These are phyloP conservation scores for Annona cherimola DNA, from an alignment of 164 flowering plant species.

Conservation along the genomic window DNA sequence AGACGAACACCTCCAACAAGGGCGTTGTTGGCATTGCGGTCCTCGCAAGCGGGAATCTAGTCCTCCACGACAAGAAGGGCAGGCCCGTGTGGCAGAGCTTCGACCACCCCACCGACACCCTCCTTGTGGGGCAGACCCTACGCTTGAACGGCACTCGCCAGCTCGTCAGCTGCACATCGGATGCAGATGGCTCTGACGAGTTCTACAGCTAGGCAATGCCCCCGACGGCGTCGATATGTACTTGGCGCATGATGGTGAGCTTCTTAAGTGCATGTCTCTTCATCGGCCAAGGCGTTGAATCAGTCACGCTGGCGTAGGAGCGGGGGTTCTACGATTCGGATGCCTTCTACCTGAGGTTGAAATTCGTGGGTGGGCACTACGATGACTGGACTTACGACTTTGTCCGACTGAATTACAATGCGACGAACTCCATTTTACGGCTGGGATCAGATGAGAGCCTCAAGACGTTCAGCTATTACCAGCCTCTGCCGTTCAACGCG, in stretches of 20 bases:
- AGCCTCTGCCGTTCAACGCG: slow-evolving; percentile 5
- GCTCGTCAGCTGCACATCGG: slow-evolving; percentile 24
- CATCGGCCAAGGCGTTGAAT: too few species aligned
- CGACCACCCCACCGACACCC: slow-evolving; percentile 27
- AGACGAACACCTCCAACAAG: slow-evolving; percentile 28
- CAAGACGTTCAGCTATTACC: slow-evolving; percentile 20
- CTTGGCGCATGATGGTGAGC: not conserved
- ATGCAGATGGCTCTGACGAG: slow-evolving; percentile 16
- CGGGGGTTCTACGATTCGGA: slow-evolving; percentile 5
- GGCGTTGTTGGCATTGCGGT: slow-evolving; percentile 21
- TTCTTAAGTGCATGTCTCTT: not conserved
- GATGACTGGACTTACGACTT: not conserved
- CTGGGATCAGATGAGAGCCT: slow-evolving; percentile 31
- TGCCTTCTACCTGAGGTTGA: slow-evolving; percentile 6
- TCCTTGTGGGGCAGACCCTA: slow-evolving; percentile 29
- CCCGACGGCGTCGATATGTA: slow-evolving; percentile 13
- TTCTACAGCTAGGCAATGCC: slow-evolving; percentile 25
- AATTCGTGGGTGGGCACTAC: not conserved
- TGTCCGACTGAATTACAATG: slow-evolving; percentile 19
- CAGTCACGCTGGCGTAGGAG: slow-evolving; percentile 4
- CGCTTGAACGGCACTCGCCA: not conserved
- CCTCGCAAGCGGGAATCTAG: slow-evolving; percentile 28
- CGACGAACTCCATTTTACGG: slow-evolving; percentile 18
- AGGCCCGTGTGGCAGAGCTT: slow-evolving; percentile 36
- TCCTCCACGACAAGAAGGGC: slow-evolving; percentile 21